Base-by-base conservation (phyloP, 2,329 filamentous ascomycete genomes). In the Paecilomyces sp. region DNA sequence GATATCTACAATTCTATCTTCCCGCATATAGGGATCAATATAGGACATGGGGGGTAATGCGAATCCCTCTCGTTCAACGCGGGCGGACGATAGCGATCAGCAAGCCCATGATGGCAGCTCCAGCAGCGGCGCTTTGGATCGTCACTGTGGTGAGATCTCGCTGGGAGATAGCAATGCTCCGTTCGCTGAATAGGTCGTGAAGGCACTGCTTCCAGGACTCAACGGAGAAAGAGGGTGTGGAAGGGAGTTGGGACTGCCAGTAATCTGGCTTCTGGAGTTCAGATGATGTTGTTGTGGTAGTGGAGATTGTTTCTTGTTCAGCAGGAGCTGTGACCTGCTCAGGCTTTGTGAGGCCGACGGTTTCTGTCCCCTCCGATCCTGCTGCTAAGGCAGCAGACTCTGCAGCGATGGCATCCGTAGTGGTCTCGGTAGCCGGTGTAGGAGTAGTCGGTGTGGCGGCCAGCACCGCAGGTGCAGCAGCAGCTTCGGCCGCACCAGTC, bases 81-180 rank as follows among this genome's bases (percentile, higher is more conserved):
- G 80, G 70, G 24, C 83, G 64, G 52, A 84, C 68, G 51, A 86
- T 64, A 4, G 80, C 79, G 57, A 88, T 66, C 47, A 83, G 53
- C 55, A 79, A 73, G 36, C 81, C 83, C 57, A 82, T 83, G 15
- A 89, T 64, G 0, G 81, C 80, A 11, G 86, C 88, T n/a, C 89
- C 89, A 0, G 85, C 82, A 30, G 84, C 80, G 7, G 83, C 85
- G 58, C 88, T 84, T 73, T 92, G 85, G 36, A 91, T 75, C 55
- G 84, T 87, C 64, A 90, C 77, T n/a, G 88, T 74, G 2, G 89
- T 90, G 33, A 88, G 76, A 67, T 92, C 89, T 57, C 84, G 82
- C 79, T 90, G 89, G 52, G 83, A 83, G 62, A 91, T 68, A 55
- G 82, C 78, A 67, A 91, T 77, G 62, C 75, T 77, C 64, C 85